Conservation (phyloP, 495 filamentous ascomycete genomes). For the Darksidea phi region DNA sequence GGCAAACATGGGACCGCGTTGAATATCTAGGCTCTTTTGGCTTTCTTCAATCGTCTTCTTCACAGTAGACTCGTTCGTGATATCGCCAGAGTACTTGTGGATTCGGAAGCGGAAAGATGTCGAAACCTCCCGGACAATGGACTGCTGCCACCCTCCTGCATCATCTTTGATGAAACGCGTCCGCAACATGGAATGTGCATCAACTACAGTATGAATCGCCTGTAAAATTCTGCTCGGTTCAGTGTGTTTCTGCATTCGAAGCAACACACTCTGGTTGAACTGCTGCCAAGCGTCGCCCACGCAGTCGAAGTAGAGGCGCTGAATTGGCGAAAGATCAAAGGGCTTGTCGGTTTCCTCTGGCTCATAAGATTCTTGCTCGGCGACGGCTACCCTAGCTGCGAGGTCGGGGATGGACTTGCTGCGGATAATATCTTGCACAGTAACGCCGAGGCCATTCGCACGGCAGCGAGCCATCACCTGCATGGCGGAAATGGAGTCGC, state of each 20-base stretch:
- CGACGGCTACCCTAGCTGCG: constrained; percentile 15
- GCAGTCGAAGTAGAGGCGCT: constrained; percentile 30
- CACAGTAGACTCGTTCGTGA: background rate
- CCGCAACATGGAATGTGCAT: constrained; percentile 18
- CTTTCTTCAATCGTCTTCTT: constrained; percentile 2
- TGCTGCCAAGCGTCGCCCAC: constrained; percentile 24
- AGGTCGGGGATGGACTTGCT: constrained; percentile 35
- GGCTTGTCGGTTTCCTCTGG: constrained; percentile 14
- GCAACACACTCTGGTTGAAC: constrained; percentile 26
- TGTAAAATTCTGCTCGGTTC: background rate
- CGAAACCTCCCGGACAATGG: constrained; percentile 12
- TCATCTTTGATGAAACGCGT: constrained; percentile 6
- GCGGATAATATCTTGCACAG: constrained; percentile 28
- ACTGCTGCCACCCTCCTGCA: constrained; percentile 10
- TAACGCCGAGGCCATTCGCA: constrained; percentile 19
- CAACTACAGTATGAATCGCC: too few species aligned
- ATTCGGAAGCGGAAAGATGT: background rate
- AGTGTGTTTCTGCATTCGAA: constrained; percentile 7
- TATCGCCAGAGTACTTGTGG: background rate
- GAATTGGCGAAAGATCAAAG: constrained; percentile 33
- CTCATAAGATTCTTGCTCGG: constrained; percentile 8
- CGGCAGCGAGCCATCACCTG: constrained; percentile 31
- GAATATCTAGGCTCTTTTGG: constrained; percentile 16
- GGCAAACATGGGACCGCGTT: constrained; percentile 17
- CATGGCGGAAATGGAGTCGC: constrained; percentile 32